Conservation (phyloP, 2,329 filamentous ascomycete species). For the Pseudonectria buxi region DNA sequence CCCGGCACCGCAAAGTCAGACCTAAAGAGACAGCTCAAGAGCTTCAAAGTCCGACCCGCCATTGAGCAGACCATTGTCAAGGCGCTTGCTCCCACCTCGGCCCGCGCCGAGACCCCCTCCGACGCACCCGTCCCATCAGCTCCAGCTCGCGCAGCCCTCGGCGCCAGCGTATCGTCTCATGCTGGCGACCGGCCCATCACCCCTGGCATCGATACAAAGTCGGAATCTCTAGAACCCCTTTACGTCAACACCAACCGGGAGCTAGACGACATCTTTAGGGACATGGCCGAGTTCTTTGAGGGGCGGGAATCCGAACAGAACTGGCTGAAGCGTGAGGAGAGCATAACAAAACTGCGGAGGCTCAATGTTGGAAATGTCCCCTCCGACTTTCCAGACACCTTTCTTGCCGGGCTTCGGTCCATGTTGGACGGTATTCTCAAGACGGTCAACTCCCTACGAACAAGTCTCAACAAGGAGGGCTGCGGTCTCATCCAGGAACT, state of each 20-base stretch:
- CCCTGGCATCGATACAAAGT: slow-evolving; percentile 55
- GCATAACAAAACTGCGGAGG: slow-evolving; percentile 65
- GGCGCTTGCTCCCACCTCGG: slow-evolving; percentile 54
- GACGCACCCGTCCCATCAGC: slow-evolving; percentile 33
- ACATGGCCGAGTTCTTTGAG: slow-evolving; percentile 77
- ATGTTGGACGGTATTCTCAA: slow-evolving; percentile 87
- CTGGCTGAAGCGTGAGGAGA: slow-evolving; percentile 82
- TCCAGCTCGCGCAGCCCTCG: slow-evolving; percentile 37
- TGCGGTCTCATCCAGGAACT: slow-evolving; percentile 81
- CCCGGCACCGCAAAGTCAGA: slow-evolving; percentile 81
- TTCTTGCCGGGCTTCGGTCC: slow-evolving; percentile 62
- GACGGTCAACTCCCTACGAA: slow-evolving; percentile 72
- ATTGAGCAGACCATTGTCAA: slow-evolving; percentile 78
- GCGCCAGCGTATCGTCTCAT: slow-evolving; percentile 45
- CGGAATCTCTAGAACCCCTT: slow-evolving; percentile 68
- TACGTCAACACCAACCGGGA: slow-evolving; percentile 81
- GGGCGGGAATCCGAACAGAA: slow-evolving; percentile 87
- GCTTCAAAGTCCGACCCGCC: slow-evolving; percentile 76
- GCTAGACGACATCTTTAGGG: slow-evolving; percentile 77
- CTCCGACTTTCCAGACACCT: slow-evolving; percentile 65
- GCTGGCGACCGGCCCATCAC: slow-evolving; percentile 50
- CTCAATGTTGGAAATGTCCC: slow-evolving; percentile 79
- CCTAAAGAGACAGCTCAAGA: slow-evolving; percentile 77
- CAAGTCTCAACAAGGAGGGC: slow-evolving; percentile 82
- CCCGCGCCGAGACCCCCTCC: slow-evolving; percentile 35